Evolutionary conservation across 257 asterid species (phyloP), one percentile per base, ranked within the genome.

Genomic region (Gentiana macrophylla): DNA sequence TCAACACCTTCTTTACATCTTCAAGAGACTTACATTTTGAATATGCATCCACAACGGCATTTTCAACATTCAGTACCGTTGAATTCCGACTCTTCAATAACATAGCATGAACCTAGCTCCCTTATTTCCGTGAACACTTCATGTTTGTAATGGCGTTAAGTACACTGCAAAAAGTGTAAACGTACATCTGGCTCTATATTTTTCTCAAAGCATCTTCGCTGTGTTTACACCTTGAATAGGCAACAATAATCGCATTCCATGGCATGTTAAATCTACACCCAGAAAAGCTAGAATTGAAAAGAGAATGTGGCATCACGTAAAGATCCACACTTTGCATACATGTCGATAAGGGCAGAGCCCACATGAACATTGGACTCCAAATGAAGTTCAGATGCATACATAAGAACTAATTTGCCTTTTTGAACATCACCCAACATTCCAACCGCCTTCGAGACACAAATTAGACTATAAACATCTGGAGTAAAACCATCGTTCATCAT

Each of bases 231-330:
- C 37, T 59, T 48, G 72, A 35, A 52, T 65, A 80, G 62, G 75
- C 82, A 55, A 79, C 59, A 60, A 80, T 75, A 80, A 77, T 77
- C 5, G 82, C 80, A 60, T 80, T 80, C 88, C 88, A 77, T 6
- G 82, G 82, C 60, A 72, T 74, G 57, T 80, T 80, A 6, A 12
- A 61, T 67, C 62, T 56, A 61, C 69, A 66, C 49, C 67, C 55
- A 43, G 62, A 62, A 54, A 77, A 70, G 43, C 64, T 64, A 44
- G 9, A 35, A 33, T 67, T 35, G 41, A 74, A 74, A 63, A 75
- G 70, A 66, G 79, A 64, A 65, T 71, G 60, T 46, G 82, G 0
- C 84, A 60, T 73, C 69, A 24, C 15, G 4, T 64, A 77, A 62
- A 65, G 71, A 61, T 52, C 79, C 79, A 34, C 86, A 77, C 61